Evolutionary conservation across 345 rosid genomes (phyloP).

Genomic region (Trapa bicornis): DNA sequence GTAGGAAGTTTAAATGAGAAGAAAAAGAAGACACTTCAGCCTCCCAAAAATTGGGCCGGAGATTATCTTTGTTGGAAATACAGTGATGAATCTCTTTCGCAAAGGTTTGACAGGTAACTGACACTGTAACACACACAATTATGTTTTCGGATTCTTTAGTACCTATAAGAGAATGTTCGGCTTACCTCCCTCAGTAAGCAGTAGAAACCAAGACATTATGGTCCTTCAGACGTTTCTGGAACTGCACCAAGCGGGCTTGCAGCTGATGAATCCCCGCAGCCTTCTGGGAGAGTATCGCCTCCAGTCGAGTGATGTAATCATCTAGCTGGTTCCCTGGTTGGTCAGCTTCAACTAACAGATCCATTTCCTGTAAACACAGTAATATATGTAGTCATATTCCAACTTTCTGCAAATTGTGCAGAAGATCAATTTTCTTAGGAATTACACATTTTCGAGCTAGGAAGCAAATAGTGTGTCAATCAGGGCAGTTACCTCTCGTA

Average conservation of each 20-base stretch:
- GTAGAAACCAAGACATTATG: constrained; percentile 69
- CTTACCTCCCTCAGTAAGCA: constrained; percentile 33
- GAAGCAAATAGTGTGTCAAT: not conserved
- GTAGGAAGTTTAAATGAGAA: not conserved
- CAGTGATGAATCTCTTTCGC: not conserved
- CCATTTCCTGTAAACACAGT: constrained; percentile 63
- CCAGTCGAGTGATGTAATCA: constrained; percentile 56
- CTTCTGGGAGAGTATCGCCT: constrained; percentile 70
- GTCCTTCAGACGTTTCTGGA: constrained; percentile 86
- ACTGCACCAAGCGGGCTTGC: constrained; percentile 67
- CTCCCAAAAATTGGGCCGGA: not conserved
- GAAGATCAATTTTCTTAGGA: not conserved
- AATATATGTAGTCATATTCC: not conserved
- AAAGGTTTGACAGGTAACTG: not conserved
- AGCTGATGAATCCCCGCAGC: constrained; percentile 78
- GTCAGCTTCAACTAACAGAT: constrained; percentile 79
- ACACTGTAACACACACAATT: not conserved
- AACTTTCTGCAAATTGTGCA: not conserved
- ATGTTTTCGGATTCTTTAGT: not conserved
- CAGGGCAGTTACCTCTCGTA: constrained; percentile 52
- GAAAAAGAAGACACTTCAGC: not conserved
- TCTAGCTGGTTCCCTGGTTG: constrained; percentile 94
- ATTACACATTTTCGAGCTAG: not conserved
- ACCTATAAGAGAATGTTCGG: not conserved
- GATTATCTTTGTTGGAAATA: not conserved